Evolutionary conservation across 1,284 basidiomycete species (phyloP).

Genomic region (Schizophyllum amplum): DNA sequence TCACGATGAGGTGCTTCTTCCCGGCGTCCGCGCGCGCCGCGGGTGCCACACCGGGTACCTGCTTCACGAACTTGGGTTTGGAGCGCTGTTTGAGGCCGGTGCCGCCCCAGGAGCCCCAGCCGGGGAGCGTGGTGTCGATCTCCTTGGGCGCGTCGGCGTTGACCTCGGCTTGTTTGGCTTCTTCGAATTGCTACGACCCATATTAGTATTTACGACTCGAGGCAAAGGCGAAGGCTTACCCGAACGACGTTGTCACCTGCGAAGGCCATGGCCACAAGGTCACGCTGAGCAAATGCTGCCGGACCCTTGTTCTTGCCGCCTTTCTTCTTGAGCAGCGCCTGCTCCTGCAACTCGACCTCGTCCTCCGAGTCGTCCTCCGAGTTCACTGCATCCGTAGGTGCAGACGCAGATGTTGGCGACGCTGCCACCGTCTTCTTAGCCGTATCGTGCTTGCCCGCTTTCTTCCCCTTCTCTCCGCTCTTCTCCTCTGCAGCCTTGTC

Average conservation of each 20-base stretch:
- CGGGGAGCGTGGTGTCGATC: constrained; percentile 86
- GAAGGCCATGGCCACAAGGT: constrained; percentile 91
- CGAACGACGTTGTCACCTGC: constrained; percentile 93
- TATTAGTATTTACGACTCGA: constrained; percentile 5
- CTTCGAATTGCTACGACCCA: constrained; percentile 66
- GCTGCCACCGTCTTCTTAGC: too few relatives aligned
- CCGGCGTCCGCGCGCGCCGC: constrained; percentile 74
- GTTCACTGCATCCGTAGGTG: constrained; percentile 17
- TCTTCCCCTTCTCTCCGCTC: constrained; percentile 10
- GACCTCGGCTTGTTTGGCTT: constrained; percentile 73
- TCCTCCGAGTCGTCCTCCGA: constrained; percentile 43
- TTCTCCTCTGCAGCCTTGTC: constrained; percentile 6
- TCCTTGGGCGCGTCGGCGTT: constrained; percentile 80
- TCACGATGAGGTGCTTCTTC: constrained; percentile 88
- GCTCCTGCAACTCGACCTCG: constrained; percentile 61
- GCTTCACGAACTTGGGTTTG: constrained; percentile 68
- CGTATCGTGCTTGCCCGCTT: constrained; percentile 9
- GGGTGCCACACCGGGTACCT: constrained; percentile 74
- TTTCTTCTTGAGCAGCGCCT: constrained; percentile 40
- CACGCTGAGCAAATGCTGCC: constrained; percentile 75
- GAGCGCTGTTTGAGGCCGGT: constrained; percentile 56
- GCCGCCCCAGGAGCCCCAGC: constrained; percentile 96
- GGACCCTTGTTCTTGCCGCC: constrained; percentile 36
- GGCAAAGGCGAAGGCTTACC: constrained; percentile 32
- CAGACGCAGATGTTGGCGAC: constrained; percentile 10